Conservation (phyloP, 2,329 filamentous ascomycete genomes). For the Fusarium temperatum region DNA sequence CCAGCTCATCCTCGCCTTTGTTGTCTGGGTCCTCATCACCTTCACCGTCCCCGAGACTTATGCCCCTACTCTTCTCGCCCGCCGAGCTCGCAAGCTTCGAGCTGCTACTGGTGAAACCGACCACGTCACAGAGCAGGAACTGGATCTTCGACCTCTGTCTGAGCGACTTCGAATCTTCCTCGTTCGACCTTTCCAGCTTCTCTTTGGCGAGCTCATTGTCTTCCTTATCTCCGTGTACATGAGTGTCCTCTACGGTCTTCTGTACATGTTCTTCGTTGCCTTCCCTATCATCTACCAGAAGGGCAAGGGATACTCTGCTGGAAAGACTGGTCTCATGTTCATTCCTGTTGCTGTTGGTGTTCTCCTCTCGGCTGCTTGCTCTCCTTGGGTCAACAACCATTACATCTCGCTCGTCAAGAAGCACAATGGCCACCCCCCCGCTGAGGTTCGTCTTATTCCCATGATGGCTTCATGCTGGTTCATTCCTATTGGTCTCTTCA, state of each 20-base stretch:
- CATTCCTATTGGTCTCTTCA: constrained; percentile 67
- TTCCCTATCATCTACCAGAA: constrained; percentile 77
- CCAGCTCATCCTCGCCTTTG: constrained; percentile 77
- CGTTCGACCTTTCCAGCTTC: constrained; percentile 83
- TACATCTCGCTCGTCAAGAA: constrained; percentile 72
- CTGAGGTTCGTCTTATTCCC: constrained; percentile 80
- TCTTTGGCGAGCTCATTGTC: constrained; percentile 86
- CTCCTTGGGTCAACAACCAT: constrained; percentile 81
- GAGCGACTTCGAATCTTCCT: constrained; percentile 80
- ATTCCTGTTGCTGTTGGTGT: constrained; percentile 84
- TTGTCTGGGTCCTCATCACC: constrained; percentile 78
- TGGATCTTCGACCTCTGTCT: constrained; percentile 74
- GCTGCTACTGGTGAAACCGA: constrained; percentile 71
- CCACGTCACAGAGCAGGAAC: constrained; percentile 82
- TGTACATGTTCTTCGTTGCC: constrained; percentile 82
- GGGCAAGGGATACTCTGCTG: constrained; percentile 80
- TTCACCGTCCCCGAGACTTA: constrained; percentile 95
- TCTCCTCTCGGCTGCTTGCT: constrained; percentile 69
- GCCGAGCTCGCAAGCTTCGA: constrained; percentile 76
- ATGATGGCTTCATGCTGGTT: constrained; percentile 84
- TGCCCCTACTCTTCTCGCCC: constrained; percentile 78
- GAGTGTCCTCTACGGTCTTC: constrained; percentile 78
- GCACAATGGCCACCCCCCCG: constrained; percentile 76
- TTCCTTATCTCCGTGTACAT: constrained; percentile 87
- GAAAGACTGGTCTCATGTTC: constrained; percentile 85